Evolutionary conservation across 2,329 filamentous ascomycete genomes (phyloP), one percentile per base, ranked within the genome.

Genomic region (Aspergillus fumigatus): DNA sequence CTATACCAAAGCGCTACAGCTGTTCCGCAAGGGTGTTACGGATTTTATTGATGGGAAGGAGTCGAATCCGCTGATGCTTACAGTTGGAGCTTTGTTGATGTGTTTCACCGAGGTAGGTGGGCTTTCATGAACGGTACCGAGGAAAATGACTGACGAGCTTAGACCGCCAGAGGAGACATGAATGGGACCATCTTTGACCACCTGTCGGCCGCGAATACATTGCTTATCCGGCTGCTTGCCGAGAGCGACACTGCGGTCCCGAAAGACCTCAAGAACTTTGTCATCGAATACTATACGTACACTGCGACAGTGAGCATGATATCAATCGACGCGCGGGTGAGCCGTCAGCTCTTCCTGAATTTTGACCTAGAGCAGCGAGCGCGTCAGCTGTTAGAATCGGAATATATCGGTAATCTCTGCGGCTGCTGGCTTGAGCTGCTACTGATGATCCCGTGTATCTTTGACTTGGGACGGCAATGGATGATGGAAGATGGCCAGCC

Each of bases 231-330:
- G 2, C 60, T 79, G 2, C 66, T 79, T 3, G 66, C 64, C 0
- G 62, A 72, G 3, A 68, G 67, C 3, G 67, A 72, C 43, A 59
- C 65, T 0, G 66, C 73, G 3, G 60, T 74, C 3, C 70, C 70
- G 1, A 68, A 71, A 11, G 71, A 77, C 9, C 59, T 80, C 2
- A 72, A 74, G 27, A 73, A 78, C 27, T 80, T 80, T 51, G 71
- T 80, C 2, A 72, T 79, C 48, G 79, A 80, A 62, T 80, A 80
- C 41, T 80, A 79, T 57, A 73, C 77, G 57, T 78, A 80, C 63
- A 79, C 77, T 48, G 73, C 76, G 3, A 72, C 75, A 3, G 73
- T 76, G 6, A 80, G 77, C 62, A 79, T 80, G 73, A 77, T 80
- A 48, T 78, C 78, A 0, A 74, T 78, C 32, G 68, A 70, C 40